Base-by-base conservation (phyloP, 768 basidiomycete species). In the Boletus vermiculosoides region DNA sequence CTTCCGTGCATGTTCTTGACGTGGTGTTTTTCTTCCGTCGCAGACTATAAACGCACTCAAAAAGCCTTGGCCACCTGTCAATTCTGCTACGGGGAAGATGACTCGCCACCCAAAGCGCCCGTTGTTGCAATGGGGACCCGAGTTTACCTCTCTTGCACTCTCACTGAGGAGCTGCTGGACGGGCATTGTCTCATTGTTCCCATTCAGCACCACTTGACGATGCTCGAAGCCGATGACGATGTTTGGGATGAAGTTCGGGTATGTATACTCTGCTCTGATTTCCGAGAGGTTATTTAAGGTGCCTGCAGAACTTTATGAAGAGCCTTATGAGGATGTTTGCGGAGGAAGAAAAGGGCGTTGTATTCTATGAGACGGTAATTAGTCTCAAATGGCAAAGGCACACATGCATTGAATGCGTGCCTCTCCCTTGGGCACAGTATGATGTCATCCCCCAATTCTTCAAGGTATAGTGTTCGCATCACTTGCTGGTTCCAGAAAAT, bases 161-260 rank as follows among this genome's bases (percentile, higher is more conserved):
- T 83, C 22, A 84, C 79, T 30, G 94, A 98, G 65, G 94, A 96
- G 66, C 78, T 99, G n/a, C 82, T 94, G 0, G 79, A 84, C 2
- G 95, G 96, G 0, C 97, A 99, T 68, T 96, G 94, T 67, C 77
- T 94, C 28, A 98, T 99, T 61, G 92, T 98, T 7, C 97, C 97
- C 6, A 89, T 97, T 15, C 92, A 98, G 62, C 97, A 99, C 69
- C 87, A 94, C 70, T 73, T 98, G 45, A 86, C 85, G 44, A 91
- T 88, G 80, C 78, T 99, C 4, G 96, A 98, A 72, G 90, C 85
- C 30, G 96, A 99, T 61, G 94, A 98, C 60, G 96, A 99, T 65
- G 89, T 95, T 23, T 99, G 96, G 96, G 96, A 98, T 59, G 96
- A 98, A 82, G 86, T 94, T 56, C 82, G 82, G 74, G 96, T 96